phyloP scores from a whole-genome alignment of 495 filamentous ascomycete species.

The Penicillium coprophilum region DNA sequence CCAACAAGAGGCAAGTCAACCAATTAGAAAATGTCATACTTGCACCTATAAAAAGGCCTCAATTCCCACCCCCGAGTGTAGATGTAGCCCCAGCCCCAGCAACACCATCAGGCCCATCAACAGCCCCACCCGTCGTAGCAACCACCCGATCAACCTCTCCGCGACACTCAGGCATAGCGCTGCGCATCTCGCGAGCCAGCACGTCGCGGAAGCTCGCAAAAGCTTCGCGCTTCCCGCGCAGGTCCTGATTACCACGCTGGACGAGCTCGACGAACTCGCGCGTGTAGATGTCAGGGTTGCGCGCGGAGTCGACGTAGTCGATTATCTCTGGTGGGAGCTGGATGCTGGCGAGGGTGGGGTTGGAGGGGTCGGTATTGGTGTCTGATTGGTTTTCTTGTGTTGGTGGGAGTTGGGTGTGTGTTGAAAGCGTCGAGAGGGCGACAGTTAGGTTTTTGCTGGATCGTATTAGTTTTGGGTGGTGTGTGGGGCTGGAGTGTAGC shows the following conservation, averaged over 20 bases:
- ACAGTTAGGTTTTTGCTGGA: constrained; percentile 46
- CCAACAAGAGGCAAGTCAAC: background rate
- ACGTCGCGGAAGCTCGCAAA: constrained; percentile 79
- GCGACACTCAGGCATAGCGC: constrained; percentile 72
- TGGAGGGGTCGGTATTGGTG: constrained; percentile 45
- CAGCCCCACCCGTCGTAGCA: constrained; percentile 35
- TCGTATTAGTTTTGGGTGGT: constrained; percentile 6
- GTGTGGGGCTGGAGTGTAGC: background rate
- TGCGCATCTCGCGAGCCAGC: constrained; percentile 74
- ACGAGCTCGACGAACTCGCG: constrained; percentile 94
- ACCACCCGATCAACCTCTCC: constrained; percentile 68
- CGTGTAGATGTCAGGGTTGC: constrained; percentile 98
- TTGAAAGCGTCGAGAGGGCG: constrained; percentile 40
- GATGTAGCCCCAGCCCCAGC: background rate
- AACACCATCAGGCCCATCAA: constrained; percentile 6
- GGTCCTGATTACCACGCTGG: constrained; percentile 75
- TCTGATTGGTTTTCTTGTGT: constrained; percentile 30
- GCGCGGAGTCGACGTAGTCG: constrained; percentile 85
- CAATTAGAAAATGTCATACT: background rate
- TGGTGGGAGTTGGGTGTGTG: constrained; percentile 39
- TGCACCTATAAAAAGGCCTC: background rate
- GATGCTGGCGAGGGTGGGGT: constrained; percentile 46
- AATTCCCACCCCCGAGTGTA: constrained; percentile 7
- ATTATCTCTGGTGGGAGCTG: constrained; percentile 86
- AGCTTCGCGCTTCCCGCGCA: constrained; percentile 80